These are phyloP conservation scores for Acanthamoeba castellanii DNA, from an alignment of 208 protist genomes.

Conservation along the genomic window DNA sequence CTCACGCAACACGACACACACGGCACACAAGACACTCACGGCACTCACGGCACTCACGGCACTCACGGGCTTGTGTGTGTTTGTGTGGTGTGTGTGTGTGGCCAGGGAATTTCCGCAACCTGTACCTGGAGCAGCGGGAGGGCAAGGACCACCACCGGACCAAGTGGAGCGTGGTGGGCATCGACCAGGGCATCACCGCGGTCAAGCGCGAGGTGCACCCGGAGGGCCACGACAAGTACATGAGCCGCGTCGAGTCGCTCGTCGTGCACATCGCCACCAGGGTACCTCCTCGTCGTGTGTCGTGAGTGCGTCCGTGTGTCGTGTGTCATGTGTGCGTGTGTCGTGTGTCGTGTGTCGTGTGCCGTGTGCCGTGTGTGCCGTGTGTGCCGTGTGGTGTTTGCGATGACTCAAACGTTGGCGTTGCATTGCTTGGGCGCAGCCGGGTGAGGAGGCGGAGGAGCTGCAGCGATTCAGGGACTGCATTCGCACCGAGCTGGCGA, in stretches of 20 bases:
- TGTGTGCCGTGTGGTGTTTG: neutral
- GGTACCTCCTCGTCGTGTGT: no score
- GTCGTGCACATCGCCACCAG: neutral
- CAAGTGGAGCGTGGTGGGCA: constrained; percentile 52
- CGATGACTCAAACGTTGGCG: no score
- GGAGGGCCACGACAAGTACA: constrained; percentile 34
- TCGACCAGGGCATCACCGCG: neutral
- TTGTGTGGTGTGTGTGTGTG: no score
- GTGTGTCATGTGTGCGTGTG: neutral
- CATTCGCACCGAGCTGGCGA: neutral
- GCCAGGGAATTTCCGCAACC: neutral
- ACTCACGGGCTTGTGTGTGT: no score
- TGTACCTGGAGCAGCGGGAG: neutral
- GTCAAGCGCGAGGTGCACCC: neutral
- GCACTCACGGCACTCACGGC: no score
- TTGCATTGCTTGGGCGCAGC: neutral
- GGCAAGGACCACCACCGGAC: neutral
- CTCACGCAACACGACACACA: no score
- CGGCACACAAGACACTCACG: no score
- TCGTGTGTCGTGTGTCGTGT: no score
- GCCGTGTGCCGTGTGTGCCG: no score
- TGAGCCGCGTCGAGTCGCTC: neutral
- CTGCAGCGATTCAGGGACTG: neutral
- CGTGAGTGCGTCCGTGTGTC: no score
- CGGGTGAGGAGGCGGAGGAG: neutral